phyloP scores from a whole-genome alignment of 169 alveolate genomes.

The Plasmodium sp. region DNA sequence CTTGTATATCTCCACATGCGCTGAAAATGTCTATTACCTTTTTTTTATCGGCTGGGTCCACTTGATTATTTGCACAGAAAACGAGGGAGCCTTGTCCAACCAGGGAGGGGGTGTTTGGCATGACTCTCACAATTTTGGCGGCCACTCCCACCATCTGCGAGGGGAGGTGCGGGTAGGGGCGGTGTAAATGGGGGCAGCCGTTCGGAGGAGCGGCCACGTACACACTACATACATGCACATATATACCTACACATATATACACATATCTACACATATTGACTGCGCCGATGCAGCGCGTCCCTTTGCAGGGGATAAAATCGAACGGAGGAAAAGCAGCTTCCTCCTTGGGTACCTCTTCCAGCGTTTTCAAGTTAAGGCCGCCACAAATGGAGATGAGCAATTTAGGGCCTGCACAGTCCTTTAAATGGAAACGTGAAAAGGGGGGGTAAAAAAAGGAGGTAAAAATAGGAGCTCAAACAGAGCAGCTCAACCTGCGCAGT shows the following conservation, averaged over 20 bases:
- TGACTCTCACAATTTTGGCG: slow-evolving; percentile 55
- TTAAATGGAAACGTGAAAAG: not conserved
- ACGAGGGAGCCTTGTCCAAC: slow-evolving; percentile 60
- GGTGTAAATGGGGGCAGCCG: not conserved
- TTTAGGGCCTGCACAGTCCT: slow-evolving; percentile 6
- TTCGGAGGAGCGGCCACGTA: not conserved
- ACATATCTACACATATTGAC: not conserved
- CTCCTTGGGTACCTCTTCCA: slow-evolving; percentile 34
- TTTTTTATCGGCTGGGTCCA: slow-evolving; percentile 6
- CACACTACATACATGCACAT: not conserved
- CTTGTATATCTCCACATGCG: slow-evolving; percentile 37
- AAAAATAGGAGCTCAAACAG: not conserved
- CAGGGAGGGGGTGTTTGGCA: slow-evolving; percentile 74
- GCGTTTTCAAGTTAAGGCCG: slow-evolving; percentile 25
- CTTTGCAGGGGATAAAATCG: not conserved
- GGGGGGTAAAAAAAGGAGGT: not conserved
- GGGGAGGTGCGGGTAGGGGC: not conserved
- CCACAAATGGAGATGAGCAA: slow-evolving; percentile 73
- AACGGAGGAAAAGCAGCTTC: not conserved
- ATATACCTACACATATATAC: not conserved
- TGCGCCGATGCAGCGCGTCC: not conserved
- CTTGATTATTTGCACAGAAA: slow-evolving; percentile 43
- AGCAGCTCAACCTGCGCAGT: not conserved
- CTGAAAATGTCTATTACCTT: slow-evolving; percentile 25
- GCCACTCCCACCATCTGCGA: slow-evolving; percentile 1